phyloP scores from a whole-genome alignment of 192 early-diverging fungal species.

The Podila minutissima region DNA sequence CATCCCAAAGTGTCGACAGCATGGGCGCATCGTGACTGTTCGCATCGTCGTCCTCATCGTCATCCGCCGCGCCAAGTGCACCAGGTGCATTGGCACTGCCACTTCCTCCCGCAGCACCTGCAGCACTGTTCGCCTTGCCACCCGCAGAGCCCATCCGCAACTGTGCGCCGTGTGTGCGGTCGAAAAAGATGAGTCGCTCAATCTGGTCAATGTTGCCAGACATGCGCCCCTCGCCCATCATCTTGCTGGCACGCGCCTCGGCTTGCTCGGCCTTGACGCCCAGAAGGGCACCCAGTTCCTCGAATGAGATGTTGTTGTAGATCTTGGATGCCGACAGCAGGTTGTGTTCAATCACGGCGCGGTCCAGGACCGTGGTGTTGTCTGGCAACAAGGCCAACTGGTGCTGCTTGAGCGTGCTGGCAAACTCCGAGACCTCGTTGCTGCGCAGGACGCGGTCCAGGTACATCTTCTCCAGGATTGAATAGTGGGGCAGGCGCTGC shows the following conservation, averaged over 20 bases:
- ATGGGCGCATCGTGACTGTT: conserved; percentile 47
- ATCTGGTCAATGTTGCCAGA: conserved; percentile 93
- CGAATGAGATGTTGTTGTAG: conserved; percentile 93
- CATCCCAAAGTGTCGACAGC: conserved; percentile 64
- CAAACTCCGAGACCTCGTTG: conserved; percentile 84
- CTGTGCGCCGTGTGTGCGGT: conserved; percentile 61
- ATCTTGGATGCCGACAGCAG: conserved; percentile 86
- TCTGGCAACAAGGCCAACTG: conserved; percentile 80
- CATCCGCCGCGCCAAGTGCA: conserved; percentile 22
- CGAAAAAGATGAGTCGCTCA: conserved; percentile 86
- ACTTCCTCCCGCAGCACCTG: conserved; percentile 24
- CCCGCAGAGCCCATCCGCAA: conserved; percentile 17
- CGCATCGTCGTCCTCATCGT: conserved; percentile 38
- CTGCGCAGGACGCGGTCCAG: conserved; percentile 85
- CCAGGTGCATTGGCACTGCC: conserved; percentile 36
- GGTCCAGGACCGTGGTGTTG: conserved; percentile 84
- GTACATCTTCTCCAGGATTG: conserved; percentile 96
- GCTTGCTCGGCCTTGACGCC: conserved; percentile 83
- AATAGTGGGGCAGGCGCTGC: conserved; percentile 74
- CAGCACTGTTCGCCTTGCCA: conserved; percentile 30
- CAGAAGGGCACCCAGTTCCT: conserved; percentile 82
- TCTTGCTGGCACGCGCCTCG: conserved; percentile 83
- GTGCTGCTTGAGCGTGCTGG: conserved; percentile 75
- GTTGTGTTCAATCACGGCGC: conserved; percentile 97
- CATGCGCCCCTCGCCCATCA: conserved; percentile 94